phyloP scores from a whole-genome alignment of 345 rosid species.

The Aquilaria yunnanensis region DNA sequence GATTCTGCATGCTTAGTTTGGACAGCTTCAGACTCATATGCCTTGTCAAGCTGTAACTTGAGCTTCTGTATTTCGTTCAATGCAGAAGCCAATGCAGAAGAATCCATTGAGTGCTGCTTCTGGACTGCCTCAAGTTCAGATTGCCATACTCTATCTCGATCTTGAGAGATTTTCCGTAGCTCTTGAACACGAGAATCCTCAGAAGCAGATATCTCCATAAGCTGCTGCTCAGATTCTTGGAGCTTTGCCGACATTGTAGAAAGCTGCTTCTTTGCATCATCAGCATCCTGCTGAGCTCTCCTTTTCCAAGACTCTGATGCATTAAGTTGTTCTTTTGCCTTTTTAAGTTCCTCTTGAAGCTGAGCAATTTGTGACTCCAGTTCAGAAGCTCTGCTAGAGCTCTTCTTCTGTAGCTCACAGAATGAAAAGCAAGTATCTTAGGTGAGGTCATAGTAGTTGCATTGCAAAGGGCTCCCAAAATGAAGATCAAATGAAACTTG shows the following conservation, averaged over 20 bases:
- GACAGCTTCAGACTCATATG: constrained; percentile 56
- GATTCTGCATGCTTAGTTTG: constrained; percentile 54
- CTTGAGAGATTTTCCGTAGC: constrained; percentile 79
- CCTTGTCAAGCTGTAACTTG: constrained; percentile 64
- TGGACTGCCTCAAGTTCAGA: constrained; percentile 96
- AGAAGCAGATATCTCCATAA: constrained; percentile 64
- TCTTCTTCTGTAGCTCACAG: constrained; percentile 49
- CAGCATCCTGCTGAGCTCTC: constrained; percentile 68
- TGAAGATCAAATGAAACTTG: background rate
- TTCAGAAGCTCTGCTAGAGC: constrained; percentile 44
- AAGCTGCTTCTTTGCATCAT: constrained; percentile 59
- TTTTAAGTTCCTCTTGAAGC: constrained; percentile 82
- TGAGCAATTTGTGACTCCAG: constrained; percentile 62
- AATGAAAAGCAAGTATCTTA: background rate
- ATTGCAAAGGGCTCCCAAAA: background rate
- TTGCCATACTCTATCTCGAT: constrained; percentile 89
- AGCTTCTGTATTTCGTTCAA: constrained; percentile 91
- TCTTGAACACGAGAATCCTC: constrained; percentile 79
- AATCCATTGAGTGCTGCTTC: constrained; percentile 77
- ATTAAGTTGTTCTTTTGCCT: constrained; percentile 62
- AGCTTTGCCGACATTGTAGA: constrained; percentile 44
- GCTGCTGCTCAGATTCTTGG: constrained; percentile 60
- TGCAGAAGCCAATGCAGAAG: constrained; percentile 69
- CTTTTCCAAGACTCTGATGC: constrained; percentile 67
- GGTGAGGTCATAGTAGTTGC: background rate